A percentile compares a stretch with the other conserved stretches of the same genome.
phyloP scores from a whole-genome alignment of 2,329 filamentous ascomycete genomes.

The Hawksworthiomyces lignivorus region DNA sequence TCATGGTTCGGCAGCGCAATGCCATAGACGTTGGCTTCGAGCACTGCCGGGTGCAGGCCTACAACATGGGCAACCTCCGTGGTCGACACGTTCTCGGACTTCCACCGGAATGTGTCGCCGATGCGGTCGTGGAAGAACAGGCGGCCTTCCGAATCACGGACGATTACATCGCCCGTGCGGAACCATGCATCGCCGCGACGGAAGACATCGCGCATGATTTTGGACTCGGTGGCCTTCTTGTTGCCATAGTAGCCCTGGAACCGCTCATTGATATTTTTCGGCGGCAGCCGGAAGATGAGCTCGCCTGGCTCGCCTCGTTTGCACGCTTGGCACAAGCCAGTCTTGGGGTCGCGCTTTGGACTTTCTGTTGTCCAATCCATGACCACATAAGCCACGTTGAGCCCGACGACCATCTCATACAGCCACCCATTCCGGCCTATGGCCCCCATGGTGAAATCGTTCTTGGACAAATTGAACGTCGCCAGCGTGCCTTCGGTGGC shows the following conservation, averaged over 20 bases:
- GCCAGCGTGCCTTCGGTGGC: constrained; percentile 65
- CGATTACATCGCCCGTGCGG: constrained; percentile 73
- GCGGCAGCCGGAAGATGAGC: constrained; percentile 63
- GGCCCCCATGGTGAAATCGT: constrained; percentile 66
- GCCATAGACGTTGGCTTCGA: constrained; percentile 82
- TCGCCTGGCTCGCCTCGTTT: constrained; percentile 62
- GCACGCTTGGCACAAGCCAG: constrained; percentile 59
- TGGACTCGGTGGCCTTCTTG: constrained; percentile 58
- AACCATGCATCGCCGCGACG: constrained; percentile 73
- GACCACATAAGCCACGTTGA: constrained; percentile 51
- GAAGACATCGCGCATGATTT: constrained; percentile 68
- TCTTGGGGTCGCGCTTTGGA: constrained; percentile 59
- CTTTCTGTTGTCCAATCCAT: constrained; percentile 64
- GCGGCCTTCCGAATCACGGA: constrained; percentile 61
- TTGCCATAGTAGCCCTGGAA: constrained; percentile 85
- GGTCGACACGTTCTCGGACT: constrained; percentile 77
- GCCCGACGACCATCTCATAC: constrained; percentile 44
- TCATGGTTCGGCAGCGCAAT: constrained; percentile 74
- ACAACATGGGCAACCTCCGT: constrained; percentile 73
- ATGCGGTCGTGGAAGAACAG: constrained; percentile 77
- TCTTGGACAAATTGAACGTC: constrained; percentile 65
- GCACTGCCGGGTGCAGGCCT: constrained; percentile 56
- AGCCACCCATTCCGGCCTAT: constrained; percentile 66
- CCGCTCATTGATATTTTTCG: constrained; percentile 48
- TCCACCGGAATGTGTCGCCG: constrained; percentile 73